These are phyloP conservation scores for Flaveria ramosissima DNA, from an alignment of 129 eudicot species.

Conservation along the genomic window DNA sequence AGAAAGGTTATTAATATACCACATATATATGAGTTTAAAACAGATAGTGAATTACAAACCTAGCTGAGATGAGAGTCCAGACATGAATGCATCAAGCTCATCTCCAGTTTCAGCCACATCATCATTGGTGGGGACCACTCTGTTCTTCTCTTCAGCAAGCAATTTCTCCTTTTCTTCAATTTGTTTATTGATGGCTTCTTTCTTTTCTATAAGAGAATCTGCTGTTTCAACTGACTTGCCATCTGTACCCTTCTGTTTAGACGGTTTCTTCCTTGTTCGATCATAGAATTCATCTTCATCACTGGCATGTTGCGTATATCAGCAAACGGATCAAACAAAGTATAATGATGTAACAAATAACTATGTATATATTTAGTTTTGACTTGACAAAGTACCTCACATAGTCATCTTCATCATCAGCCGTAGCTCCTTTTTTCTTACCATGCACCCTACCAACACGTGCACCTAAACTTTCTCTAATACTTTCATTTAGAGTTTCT, in stretches of 20 bases:
- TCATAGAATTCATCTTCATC: slow-evolving; percentile 98
- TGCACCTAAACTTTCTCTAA: slow-evolving; percentile 95
- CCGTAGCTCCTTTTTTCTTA: slow-evolving; percentile 62
- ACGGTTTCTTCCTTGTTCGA: slow-evolving; percentile 69
- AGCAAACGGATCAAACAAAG: background rate
- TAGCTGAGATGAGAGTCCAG: slow-evolving; percentile 84
- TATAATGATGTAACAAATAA: background rate
- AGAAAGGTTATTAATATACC: slow-evolving; percentile 19
- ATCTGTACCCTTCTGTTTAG: slow-evolving; percentile 58
- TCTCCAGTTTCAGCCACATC: slow-evolving; percentile 64
- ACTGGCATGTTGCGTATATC: slow-evolving; percentile 36
- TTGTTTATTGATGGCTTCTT: slow-evolving; percentile 56
- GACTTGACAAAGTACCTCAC: slow-evolving; percentile 50
- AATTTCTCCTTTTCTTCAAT: slow-evolving; percentile 69
- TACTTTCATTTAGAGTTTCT: slow-evolving; percentile 95
- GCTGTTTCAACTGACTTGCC: slow-evolving; percentile 83
- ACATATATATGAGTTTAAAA: background rate
- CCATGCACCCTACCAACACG: slow-evolving; percentile 65
- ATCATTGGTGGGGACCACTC: slow-evolving; percentile 31
- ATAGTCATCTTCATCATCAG: slow-evolving; percentile 77
- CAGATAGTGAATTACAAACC: slow-evolving; percentile 42
- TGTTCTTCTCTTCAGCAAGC: slow-evolving; percentile 65
- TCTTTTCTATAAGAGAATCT: slow-evolving; percentile 88
- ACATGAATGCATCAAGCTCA: slow-evolving; percentile 91
- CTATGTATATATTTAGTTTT: background rate